Base-by-base conservation (phyloP, 73 alveolate genomes). In the Paramecium sonneborni region DNA sequence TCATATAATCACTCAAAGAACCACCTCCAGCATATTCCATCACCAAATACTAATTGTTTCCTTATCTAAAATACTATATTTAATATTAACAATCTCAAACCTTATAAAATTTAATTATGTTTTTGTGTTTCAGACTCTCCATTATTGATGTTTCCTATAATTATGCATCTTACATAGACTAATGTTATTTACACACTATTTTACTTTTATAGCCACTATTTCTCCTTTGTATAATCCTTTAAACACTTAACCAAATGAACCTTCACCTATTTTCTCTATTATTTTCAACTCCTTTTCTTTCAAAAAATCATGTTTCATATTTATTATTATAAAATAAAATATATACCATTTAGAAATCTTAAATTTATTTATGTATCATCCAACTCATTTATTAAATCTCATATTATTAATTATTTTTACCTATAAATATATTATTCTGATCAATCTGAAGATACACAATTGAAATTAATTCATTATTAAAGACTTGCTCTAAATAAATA, bases 91-190 rank as follows among this genome's bases (percentile, higher is more conserved):
- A 14, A 39, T 6, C 23, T 4, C 11, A 41, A n/a, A 88, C 94
- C 58, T 88, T 70, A n/a, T 52, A 44, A 57, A 84, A 57, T 57
- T 85, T 79, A 37, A 92, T 85, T 11, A 92, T 92, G 39, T 92
- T 92, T 46, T 93, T 93, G 84, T 82, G 95, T 20, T 46, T 68
- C 14, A 92, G 57, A 5, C 41, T 85, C 24, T 85, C 87, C 76
- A 92, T 38, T 1, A 92, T 92, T 6, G 93, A 79, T 4, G 88
- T 92, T 68, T 92, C 95, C 15, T 85, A 23, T 11, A 79, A 39
- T 24, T 43, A 15, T 8, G 69, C 41, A 32, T 35, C 67, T 9
- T 79, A 10, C 38, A 79, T 14, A n/a, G 32, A 24, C 90, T 79
- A 20, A n/a, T n/a, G n/a, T 24, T 20, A 0, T 20, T 79, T 26